phyloP scores from a whole-genome alignment of 495 filamentous ascomycete genomes.

The Podospora fimiseda region DNA sequence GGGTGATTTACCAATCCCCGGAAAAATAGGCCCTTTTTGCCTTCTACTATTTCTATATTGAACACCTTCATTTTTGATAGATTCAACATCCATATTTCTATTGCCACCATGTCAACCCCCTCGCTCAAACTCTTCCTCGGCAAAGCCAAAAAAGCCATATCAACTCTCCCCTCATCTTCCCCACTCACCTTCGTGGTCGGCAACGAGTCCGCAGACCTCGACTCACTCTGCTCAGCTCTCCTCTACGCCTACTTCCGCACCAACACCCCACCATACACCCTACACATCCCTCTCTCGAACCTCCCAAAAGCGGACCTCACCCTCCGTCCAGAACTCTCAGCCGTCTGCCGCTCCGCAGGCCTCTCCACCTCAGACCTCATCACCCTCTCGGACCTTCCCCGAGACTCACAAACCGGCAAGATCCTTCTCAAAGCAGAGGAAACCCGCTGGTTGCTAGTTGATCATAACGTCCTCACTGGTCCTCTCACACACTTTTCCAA shows the following conservation, averaged over 20 bases:
- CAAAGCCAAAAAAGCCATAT: slow-evolving; percentile 35
- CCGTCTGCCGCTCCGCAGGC: slow-evolving; percentile 41
- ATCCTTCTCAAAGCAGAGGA: slow-evolving; percentile 23
- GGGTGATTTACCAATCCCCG: too few species aligned
- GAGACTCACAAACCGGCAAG: neutral
- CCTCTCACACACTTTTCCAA: slow-evolving; percentile 34
- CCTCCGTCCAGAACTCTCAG: slow-evolving; percentile 74
- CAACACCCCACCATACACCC: slow-evolving; percentile 37
- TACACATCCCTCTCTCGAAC: slow-evolving; percentile 79
- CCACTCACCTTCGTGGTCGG: slow-evolving; percentile 61
- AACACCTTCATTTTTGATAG: too few species aligned
- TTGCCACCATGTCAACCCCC: too few species aligned
- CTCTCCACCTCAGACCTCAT: slow-evolving; percentile 41
- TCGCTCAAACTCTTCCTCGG: slow-evolving; percentile 34
- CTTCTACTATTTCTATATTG: too few species aligned
- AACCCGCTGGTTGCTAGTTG: slow-evolving; percentile 66
- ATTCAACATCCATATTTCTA: too few species aligned
- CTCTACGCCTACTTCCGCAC: slow-evolving; percentile 77
- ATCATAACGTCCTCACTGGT: slow-evolving; percentile 78
- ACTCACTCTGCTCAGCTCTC: slow-evolving; percentile 83
- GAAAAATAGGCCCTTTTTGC: too few species aligned
- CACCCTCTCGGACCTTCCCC: slow-evolving; percentile 46
- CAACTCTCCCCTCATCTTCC: slow-evolving; percentile 25
- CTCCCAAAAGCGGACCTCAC: slow-evolving; percentile 61
- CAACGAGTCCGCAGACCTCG: slow-evolving; percentile 80